phyloP scores from a whole-genome alignment of 208 protist genomes.

The Crithidia mellificae region DNA sequence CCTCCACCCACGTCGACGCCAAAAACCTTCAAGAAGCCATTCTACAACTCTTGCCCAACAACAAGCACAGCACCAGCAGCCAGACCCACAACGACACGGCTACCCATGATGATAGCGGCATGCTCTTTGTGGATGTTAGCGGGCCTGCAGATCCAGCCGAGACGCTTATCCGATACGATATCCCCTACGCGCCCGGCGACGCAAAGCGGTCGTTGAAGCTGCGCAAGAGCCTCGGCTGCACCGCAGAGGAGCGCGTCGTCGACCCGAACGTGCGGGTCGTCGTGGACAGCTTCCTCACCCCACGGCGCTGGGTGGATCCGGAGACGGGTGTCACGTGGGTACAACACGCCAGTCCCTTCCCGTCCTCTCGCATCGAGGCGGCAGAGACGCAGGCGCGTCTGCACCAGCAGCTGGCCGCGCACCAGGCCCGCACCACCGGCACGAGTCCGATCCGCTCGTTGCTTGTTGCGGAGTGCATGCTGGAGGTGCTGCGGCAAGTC shows the following conservation, averaged over 20 bases:
- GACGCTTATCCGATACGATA: conserved; percentile 80
- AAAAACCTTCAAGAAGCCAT: conserved; percentile 27
- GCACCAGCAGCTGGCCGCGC: conserved; percentile 17
- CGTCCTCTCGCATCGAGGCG: conserved; percentile 74
- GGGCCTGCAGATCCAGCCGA: conserved; percentile 58
- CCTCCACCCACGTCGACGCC: background rate
- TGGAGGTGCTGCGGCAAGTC: conserved; percentile 89
- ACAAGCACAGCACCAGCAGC: conserved; percentile 20
- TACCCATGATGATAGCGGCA: too few species aligned
- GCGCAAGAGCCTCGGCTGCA: conserved; percentile 43
- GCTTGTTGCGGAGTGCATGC: conserved; percentile 80
- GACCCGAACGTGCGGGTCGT: conserved; percentile 84
- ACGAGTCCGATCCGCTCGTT: conserved; percentile 77
- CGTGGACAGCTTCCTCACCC: conserved; percentile 83
- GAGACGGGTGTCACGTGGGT: conserved; percentile 67
- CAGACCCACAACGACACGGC: too few species aligned
- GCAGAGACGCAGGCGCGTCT: conserved; percentile 66
- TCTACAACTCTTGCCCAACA: conserved; percentile 41
- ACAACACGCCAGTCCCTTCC: conserved; percentile 80
- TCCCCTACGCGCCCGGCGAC: conserved; percentile 72
- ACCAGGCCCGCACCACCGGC: conserved; percentile 48
- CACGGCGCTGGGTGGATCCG: conserved; percentile 70
- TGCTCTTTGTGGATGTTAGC: conserved; percentile 63
- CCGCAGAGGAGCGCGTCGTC: conserved; percentile 35
- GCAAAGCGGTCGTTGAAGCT: conserved; percentile 62